Evolutionary conservation across 805 yeast species (phyloP), one percentile per base, ranked within the genome.

Genomic region (Ogataea methanolica): DNA sequence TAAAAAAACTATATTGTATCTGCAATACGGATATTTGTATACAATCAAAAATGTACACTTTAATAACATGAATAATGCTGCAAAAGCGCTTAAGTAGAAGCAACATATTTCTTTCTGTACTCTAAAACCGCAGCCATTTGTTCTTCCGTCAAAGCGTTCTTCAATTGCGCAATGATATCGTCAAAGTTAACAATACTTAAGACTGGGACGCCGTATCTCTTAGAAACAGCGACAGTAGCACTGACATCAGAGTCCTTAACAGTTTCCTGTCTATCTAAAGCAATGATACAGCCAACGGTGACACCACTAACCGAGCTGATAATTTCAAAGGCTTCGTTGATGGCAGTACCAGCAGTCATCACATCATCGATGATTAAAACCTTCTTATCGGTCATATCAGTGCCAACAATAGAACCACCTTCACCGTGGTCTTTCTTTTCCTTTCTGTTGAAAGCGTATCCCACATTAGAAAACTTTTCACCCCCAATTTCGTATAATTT

Each of bases 311-410:
- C 92, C 23, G 60, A 68, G 23, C 70, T 69, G 58, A 94, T 89
- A 60, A 94, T 85, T 42, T 76, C 80, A 59, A 88, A 86, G 0
- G 98, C 97, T 70, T 94, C 98, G 59, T 86, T 86, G 65, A 91
- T 90, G 43, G 99, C 98, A 49, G 98, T 94, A 37, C 99, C 99
- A 1, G 98, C 98, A 50, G 98, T 92, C 83, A 92, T 91, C 39
- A 94, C 97, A 61, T 92, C 99, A 67, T 94, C 99, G 52, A 92
- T 89, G 59, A 94, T 88, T 59, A 94, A 72, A 22, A 92, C 80
- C 51, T 76, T 76, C 67, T 91, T 85, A 42, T 78, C 86, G 51
- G 76, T 75, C 58, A 92, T 76, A 6, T 80, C 68, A 41, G 86
- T 81, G 35, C 99, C 99, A 38, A 94, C 98, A 58, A 92, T 87